Evolutionary conservation across 1,139 yeast species (phyloP), one percentile per base, ranked within the genome.

Genomic region (Lodderomyces beijingensis): DNA sequence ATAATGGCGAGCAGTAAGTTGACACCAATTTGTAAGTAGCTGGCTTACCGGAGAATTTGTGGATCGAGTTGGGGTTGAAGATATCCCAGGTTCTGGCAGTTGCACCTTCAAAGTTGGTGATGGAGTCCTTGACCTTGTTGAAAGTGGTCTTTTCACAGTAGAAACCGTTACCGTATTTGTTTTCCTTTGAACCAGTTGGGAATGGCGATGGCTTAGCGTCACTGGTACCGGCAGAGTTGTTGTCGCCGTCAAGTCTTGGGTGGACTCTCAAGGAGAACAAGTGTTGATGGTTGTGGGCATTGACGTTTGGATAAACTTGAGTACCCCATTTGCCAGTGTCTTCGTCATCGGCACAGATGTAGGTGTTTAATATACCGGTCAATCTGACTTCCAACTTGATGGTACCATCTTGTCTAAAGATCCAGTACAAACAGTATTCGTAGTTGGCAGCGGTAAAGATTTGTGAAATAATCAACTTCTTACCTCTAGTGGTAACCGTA

Each of bases 261-360:
- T 83, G 85, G 46, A 83, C 54, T 64, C 93, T 75, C 46, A 83
- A 67, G n/a, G 86, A 75, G 60, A 83, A 83, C 63, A 83, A 64
- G 61, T 83, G 93, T 66, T 83, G 93, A 59, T 83, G 93, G 59
- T 83, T 81, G 62, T 83, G 91, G 29, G 93, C 93, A 53, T 80
- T 81, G 34, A 80, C 87, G 43, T 77, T 75, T 38, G 93, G 93
- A 57, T 82, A 82, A 31, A 83, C 91, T 44, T 71, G 68, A 25
- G 91, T 81, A 38, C 93, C 93, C 81, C 84, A 83, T 46, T 83
- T 83, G 19, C 81, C 83, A 45, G 71, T 54, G 33, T 68, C 74
- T 59, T 81, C 89, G 47, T 68, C 80, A 36, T 77, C 80, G 37
- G 65, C 76, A 47, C 79, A 65, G 37, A 74, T 59, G 49, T 66